Evolutionary conservation across 2,329 filamentous ascomycete species (phyloP), one percentile per base, ranked within the genome.

Genomic region (Curvularia eragrostidis): DNA sequence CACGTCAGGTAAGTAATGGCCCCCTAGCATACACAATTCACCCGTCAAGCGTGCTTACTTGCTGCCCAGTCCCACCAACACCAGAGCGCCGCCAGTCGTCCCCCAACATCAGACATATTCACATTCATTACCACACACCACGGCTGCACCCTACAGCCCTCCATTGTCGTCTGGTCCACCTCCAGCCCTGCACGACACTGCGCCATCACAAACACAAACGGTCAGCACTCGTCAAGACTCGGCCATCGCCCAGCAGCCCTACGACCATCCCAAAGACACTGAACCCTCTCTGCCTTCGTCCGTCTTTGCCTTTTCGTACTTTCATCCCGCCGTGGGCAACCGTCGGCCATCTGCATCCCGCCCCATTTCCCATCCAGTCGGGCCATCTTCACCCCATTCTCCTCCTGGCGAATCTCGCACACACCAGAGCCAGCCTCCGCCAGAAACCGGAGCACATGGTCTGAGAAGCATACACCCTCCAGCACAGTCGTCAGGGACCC

Each of bases 141-240:
- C 59, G 18, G 18, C 53, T 52, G 48, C 57, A 9, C 32, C 56
- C 23, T 61, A 54, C 15, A 57, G 51, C 24, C 55, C 59, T 21
- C 46, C 43, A 3, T 36, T 57, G 51, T 59, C 57, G 8, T 55
- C 62, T 53, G 56, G 36, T 12, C 36, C 43, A 12, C n/a, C 26
- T 3, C 44, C 42, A 34, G 21, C 19, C 18, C 24, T 50, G 53
- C 47, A 44, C 21, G 52, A 52, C 53, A 36, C 52, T 38, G 44
- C 58, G 41, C 46, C 52, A 47, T 56, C 63, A 39, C 62, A 58
- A 42, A 12, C 53, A 43, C 51, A 55, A 61, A 41, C 49, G 38
- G 39, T 52, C n/a, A 47, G 19, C 26, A 23, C 39, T 26, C 66
- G 66, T 62, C 66, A 69, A 66, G 66, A 69, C 39, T 69, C 66